Evolutionary conservation across 345 rosid genomes (phyloP), one percentile per base, ranked within the genome.

Genomic region (Lepidium didymum): DNA sequence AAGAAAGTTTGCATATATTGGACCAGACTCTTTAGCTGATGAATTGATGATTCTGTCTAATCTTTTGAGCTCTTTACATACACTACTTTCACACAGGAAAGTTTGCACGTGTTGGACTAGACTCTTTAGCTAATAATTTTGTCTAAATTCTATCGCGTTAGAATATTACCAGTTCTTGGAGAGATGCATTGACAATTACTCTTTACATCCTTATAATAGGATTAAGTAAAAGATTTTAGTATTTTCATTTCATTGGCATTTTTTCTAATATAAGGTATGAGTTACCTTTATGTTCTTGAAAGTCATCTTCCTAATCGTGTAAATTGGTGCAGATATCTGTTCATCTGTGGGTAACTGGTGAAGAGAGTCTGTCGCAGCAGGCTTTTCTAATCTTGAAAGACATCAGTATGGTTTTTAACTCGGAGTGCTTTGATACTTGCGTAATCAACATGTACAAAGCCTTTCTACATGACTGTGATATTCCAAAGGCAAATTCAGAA

Each of bases 341-440:
- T 71, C 86, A 87, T 75, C 58, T 91, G 63, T 91, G 99, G 99
- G 85, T 85, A 58, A 89, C 92, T 0, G 80, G 95, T 61, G 83
- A 86, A 68, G 84, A 71, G 67, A 69, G 53, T 55, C 72, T 85
- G 45, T 83, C 96, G 3, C 70, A 74, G 62, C 79, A 77, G 34
- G 81, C 95, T 46, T 85, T 83, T 80, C 78, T 85, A 47, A 34
- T 87, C 55, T 78, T 89, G 49, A 82, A 73, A 73, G 92, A 79
- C 50, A 87, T 89, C 70, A 78, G 84, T 61, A 45, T 64, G 65
- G 78, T 78, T 43, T 91, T 83, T 47, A 81, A 79, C 76, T 79
- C 84, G 2, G 87, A 87, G 53, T 84, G 84, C 72, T 84, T 85
- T 35, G 81, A 85, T 18, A 60, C 69, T 37, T 89, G 96, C 82